Evolutionary conservation across 2,329 filamentous ascomycete genomes (phyloP).

Genomic region (Geoglossum cookeanum): DNA sequence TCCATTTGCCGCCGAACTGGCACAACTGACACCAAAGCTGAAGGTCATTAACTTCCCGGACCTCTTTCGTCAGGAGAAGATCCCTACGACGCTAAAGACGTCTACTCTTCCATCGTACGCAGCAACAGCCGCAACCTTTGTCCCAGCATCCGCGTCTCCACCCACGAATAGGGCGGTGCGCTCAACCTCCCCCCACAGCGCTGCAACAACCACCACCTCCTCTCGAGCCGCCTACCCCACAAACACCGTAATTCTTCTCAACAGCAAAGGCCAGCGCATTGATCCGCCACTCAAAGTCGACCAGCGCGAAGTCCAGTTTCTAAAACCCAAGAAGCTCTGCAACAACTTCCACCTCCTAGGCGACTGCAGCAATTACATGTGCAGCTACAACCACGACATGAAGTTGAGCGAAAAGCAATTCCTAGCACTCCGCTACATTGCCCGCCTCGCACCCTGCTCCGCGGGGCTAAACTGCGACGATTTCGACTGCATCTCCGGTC

Average conservation of each 20-base stretch:
- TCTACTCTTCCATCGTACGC: constrained; percentile 4
- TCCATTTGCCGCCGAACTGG: constrained; percentile 34
- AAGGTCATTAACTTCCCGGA: constrained; percentile 29
- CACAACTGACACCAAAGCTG: constrained; percentile 27
- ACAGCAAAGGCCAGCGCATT: constrained; percentile 39
- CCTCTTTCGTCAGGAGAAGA: constrained; percentile 34
- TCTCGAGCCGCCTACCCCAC: background rate
- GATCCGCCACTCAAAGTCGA: constrained; percentile 33
- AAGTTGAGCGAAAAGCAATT: constrained; percentile 33
- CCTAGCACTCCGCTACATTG: constrained; percentile 35
- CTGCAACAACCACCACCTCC: background rate
- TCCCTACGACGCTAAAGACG: background rate
- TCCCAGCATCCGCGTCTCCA: constrained; percentile 12
- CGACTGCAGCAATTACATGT: constrained; percentile 35
- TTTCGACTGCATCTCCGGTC: constrained; percentile 42
- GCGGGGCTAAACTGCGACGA: constrained; percentile 39
- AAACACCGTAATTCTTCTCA: constrained; percentile 29
- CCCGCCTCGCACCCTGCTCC: constrained; percentile 42
- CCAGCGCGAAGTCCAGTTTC: constrained; percentile 35
- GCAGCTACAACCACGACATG: constrained; percentile 36
- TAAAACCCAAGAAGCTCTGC: constrained; percentile 44
- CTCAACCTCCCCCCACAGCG: background rate
- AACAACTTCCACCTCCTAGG: constrained; percentile 40
- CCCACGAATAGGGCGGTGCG: constrained; percentile 10
- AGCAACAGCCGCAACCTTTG: background rate